Evolutionary conservation across 768 basidiomycete species (phyloP).

Genomic region (Agaricus sinodeliciosus): DNA sequence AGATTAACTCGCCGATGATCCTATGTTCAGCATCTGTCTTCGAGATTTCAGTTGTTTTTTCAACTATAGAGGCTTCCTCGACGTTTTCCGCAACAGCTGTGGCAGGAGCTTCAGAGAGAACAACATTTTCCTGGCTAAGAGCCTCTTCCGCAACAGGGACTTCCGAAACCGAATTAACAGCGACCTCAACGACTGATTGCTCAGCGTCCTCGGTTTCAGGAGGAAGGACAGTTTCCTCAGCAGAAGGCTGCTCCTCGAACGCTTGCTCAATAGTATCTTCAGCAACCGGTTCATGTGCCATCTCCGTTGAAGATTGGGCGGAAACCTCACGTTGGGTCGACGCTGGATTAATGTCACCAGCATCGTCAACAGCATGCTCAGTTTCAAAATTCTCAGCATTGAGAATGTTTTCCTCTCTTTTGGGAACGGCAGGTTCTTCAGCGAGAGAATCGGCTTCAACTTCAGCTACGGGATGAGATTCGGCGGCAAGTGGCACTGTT

Average conservation of each 20-base stretch:
- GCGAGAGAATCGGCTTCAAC: not conserved
- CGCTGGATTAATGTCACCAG: not conserved
- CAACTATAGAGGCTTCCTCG: no score
- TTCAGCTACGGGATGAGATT: not conserved
- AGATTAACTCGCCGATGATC: not conserved
- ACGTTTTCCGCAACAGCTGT: no score
- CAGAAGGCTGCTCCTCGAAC: not conserved
- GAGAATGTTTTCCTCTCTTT: not conserved
- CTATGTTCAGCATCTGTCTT: not conserved
- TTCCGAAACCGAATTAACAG: not conserved
- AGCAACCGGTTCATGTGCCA: not conserved
- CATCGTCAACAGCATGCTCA: not conserved
- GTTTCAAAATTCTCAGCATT: not conserved
- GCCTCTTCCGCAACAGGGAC: not conserved
- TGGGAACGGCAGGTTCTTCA: not conserved
- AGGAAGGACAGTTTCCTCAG: not conserved
- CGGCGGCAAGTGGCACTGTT: not conserved
- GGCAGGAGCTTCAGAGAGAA: no score
- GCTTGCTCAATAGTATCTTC: not conserved
- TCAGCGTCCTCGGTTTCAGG: not conserved
- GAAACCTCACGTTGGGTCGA: not conserved
- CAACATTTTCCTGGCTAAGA: not conserved
- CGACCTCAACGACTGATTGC: not conserved
- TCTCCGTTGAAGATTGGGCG: not conserved
- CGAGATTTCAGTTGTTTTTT: no score